phyloP scores from a whole-genome alignment of 2,329 filamentous ascomycete genomes.

The Colletotrichum sojae region DNA sequence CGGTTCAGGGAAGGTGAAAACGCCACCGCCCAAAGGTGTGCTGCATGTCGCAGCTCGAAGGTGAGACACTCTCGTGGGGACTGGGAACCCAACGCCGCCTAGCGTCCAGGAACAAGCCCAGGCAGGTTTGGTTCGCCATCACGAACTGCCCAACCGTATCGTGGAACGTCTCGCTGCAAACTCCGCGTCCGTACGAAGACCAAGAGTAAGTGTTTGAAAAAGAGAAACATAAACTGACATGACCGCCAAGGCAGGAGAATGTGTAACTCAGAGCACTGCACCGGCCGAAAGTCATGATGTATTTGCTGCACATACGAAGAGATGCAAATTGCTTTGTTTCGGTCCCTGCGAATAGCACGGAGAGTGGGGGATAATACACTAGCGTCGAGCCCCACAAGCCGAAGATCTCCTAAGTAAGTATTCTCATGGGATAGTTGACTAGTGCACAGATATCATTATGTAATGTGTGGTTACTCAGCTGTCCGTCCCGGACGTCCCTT shows the following conservation, averaged over 20 bases:
- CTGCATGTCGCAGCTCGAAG: conserved; percentile 36
- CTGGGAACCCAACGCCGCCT: conserved; percentile 9
- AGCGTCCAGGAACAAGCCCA: conserved; percentile 18
- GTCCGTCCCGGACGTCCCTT: background rate
- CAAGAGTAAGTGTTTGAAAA: background rate
- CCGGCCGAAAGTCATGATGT: background rate
- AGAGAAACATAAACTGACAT: background rate
- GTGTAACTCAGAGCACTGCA: background rate
- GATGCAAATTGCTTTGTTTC: conserved; percentile 19
- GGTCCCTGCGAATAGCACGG: background rate
- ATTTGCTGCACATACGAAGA: conserved; percentile 24
- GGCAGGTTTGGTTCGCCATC: background rate
- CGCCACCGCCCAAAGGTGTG: conserved; percentile 21
- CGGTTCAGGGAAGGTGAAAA: conserved; percentile 19
- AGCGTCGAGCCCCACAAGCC: background rate
- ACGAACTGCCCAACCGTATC: background rate
- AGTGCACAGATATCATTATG: background rate
- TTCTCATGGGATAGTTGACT: background rate
- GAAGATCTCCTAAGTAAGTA: background rate
- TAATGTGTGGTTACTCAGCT: background rate
- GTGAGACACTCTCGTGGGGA: conserved; percentile 27
- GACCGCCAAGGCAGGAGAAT: background rate
- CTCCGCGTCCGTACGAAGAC: conserved; percentile 4
- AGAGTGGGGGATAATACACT: background rate
- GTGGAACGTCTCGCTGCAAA: background rate